phyloP scores from a whole-genome alignment of 495 filamentous ascomycete species.

The Talaromyces thailandensis region DNA sequence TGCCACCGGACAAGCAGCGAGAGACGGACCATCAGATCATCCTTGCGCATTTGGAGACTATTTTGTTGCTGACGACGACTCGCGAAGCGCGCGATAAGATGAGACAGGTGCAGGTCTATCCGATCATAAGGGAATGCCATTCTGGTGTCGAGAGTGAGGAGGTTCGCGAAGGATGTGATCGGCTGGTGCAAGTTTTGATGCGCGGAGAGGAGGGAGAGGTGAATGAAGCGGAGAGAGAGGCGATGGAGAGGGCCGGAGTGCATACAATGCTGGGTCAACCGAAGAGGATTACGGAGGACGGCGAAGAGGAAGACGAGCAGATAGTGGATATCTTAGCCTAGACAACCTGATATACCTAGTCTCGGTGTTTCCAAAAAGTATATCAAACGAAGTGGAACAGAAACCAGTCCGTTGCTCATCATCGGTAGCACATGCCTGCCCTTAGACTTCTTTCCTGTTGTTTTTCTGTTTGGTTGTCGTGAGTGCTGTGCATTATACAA shows the following conservation, averaged over 20 bases:
- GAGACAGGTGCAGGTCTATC: constrained; percentile 73
- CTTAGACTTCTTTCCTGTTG: too few relatives aligned
- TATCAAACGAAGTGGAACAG: too few relatives aligned
- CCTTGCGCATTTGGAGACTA: constrained; percentile 77
- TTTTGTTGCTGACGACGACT: constrained; percentile 75
- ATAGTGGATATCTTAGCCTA: constrained; percentile 18
- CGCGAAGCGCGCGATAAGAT: constrained; percentile 63
- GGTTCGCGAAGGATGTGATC: constrained; percentile 77
- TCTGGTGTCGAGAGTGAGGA: constrained; percentile 67
- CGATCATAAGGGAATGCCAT: constrained; percentile 82
- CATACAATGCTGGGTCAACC: not conserved
- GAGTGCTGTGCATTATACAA: too few relatives aligned
- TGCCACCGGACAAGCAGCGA: constrained; percentile 78
- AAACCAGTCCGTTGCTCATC: too few relatives aligned
- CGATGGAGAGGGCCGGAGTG: constrained; percentile 6
- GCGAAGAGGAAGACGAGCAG: constrained; percentile 31
- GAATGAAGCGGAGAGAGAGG: constrained; percentile 8
- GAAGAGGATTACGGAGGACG: not conserved
- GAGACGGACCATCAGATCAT: constrained; percentile 69
- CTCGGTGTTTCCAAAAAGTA: too few relatives aligned
- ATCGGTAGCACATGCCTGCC: too few relatives aligned
- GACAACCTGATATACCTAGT: not conserved
- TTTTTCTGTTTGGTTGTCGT: too few relatives aligned
- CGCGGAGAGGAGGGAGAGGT: constrained; percentile 51
- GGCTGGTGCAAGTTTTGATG: constrained; percentile 89